Evolutionary conservation across 495 filamentous ascomycete species (phyloP), one percentile per base, ranked within the genome.

Genomic region (Lophiotrema nucula): DNA sequence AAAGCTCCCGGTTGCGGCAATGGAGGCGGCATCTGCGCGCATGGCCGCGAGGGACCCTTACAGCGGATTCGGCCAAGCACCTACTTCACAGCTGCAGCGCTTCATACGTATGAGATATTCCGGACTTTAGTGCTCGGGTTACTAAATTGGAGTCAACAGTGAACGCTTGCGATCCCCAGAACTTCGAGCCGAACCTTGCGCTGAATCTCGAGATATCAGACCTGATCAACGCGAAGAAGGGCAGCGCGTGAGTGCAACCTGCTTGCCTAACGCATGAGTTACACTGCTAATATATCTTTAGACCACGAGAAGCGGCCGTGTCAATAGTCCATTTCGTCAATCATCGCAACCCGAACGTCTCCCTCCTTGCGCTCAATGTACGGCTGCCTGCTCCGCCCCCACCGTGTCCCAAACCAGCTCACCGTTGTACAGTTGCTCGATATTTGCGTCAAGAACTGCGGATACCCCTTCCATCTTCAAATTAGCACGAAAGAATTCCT

Each of bases 381-480:
- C 33, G 55, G 24, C 19, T 26, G 26, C 51, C 38, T 31, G 41
- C 37, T 25, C 42, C 35, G 19, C 1, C 11, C 41, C 21, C 22
- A 25, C 15, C 41, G 21, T 13, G 18, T 16, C 11, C 25, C 18
- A 43, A 10, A 23, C 5, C 42, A 33, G 38, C 69, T 74, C 43
- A 72, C 58, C n/a, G 13, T 47, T n/a, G 31, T 47, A 48, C 70
- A 87, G 81, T 84, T 98, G 49, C 87, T 98, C 68, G 93, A 98
- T 69, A 97, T 97, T 45, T 97, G 92, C 72, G 93, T 97, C 71
- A 98, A 98, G 76, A 98, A 98, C 73, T 98, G 93, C 83, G 93
- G 93, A 65, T 98, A 98, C 74, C 90, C 95, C 16, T 98, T 98
- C 73, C 93, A 98, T 59, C 85, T 98, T 35, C 93, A 98, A 74